phyloP scores from a whole-genome alignment of 805 yeast species.

The Diddensiella santjacobensis region DNA sequence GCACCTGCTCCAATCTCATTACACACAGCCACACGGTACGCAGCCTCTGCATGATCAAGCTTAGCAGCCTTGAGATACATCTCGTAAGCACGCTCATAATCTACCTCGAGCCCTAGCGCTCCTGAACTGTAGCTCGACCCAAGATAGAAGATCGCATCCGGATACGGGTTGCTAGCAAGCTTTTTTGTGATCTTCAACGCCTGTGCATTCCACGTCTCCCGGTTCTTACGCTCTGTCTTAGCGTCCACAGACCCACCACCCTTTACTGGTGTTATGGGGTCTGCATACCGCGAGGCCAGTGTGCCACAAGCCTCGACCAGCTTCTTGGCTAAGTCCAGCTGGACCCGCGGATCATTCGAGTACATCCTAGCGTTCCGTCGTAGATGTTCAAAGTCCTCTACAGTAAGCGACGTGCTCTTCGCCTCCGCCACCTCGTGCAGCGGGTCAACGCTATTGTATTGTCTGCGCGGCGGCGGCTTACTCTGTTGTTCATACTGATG shows the following conservation, averaged over 20 bases:
- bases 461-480: slow-evolving; percentile 17
- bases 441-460: slow-evolving; percentile 11
- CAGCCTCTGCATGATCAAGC: slow-evolving; percentile 54
- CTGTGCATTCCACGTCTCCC: slow-evolving; percentile 52
- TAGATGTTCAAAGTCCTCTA: slow-evolving; percentile 30
- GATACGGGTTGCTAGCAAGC: slow-evolving; percentile 43
- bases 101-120: slow-evolving; percentile 47
- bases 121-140: slow-evolving; percentile 59
- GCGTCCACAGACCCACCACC: slow-evolving; percentile 36
- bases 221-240: slow-evolving; percentile 48
- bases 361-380: slow-evolving; percentile 31
- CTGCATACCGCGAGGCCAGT: slow-evolving; percentile 35
- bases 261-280: slow-evolving; percentile 34
- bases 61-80: slow-evolving; percentile 57
- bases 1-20: slow-evolving; percentile 63
- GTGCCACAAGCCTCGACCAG: slow-evolving; percentile 45
- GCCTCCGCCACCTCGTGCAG: slow-evolving; percentile 13
- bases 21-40: slow-evolving; percentile 68
- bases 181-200: slow-evolving; percentile 59
- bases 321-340: slow-evolving; percentile 59
- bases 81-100: slow-evolving; percentile 59
- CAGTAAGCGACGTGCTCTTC: slow-evolving; percentile 23
- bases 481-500: slow-evolving; percentile 3
- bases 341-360: slow-evolving; percentile 45
- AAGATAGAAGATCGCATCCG: slow-evolving; percentile 55